Percentiles rank a stretch among this genome's conserved stretches.
Evolutionary conservation across 164 flowering plant genomes (phyloP).

Genomic region (Vitis rotundifolia): DNA sequence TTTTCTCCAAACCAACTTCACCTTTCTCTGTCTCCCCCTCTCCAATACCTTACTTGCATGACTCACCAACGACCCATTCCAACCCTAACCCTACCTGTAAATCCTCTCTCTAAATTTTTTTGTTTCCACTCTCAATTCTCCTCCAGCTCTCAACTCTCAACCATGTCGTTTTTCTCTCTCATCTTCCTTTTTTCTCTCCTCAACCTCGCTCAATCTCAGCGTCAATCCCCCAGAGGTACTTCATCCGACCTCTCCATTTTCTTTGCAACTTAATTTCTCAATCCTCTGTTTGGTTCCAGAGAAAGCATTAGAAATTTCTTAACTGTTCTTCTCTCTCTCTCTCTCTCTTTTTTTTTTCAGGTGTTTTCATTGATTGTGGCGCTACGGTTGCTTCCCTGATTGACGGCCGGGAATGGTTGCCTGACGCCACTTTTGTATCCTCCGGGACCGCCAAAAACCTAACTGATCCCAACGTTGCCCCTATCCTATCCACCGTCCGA

Average conservation of each 20-base stretch:
- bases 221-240: conserved; percentile 39
- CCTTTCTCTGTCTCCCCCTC: conserved; percentile 11
- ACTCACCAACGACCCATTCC: conserved; percentile 37
- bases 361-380: conserved; percentile 72
- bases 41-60: conserved; percentile 43
- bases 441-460: conserved; percentile 49
- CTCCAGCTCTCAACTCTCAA: conserved; percentile 1
- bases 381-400: conserved; percentile 27
- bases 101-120: conserved; percentile 2
- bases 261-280: not conserved
- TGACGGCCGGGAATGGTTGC: conserved; percentile 56
- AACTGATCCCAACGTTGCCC: conserved; percentile 22
- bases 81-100: conserved; percentile 11
- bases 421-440: conserved; percentile 54
- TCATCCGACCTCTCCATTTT: not conserved
- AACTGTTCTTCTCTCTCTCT: not conserved
- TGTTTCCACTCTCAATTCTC: not conserved
- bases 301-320: no score
- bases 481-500: conserved; percentile 67
- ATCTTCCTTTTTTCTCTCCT: conserved; percentile 30
- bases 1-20: conserved; percentile 38
- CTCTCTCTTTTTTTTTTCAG: conserved; percentile 28
- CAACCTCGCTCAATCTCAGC: conserved; percentile 29
- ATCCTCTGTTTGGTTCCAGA: not conserved
- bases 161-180: conserved; percentile 34